A percentile compares a stretch with the other conserved stretches of the same genome.
Evolutionary conservation across 345 rosid species (phyloP).

Genomic region (Linum lewisii): DNA sequence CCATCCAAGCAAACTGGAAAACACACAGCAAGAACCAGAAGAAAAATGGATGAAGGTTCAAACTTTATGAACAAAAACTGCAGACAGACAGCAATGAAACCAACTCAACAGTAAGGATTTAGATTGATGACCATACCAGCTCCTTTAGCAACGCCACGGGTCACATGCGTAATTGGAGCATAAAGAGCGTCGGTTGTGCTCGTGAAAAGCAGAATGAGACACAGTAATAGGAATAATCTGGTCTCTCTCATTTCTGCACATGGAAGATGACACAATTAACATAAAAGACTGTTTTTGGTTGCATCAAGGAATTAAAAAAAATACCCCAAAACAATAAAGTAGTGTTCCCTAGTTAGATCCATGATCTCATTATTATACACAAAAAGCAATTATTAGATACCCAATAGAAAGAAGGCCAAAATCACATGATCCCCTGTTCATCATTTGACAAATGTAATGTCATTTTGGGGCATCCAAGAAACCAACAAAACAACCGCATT

Average conservation of each 20-base stretch:
- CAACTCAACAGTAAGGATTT: background rate
- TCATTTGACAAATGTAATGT: too few species aligned
- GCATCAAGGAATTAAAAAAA: too few species aligned
- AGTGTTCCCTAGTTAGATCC: too few species aligned
- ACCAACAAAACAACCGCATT: too few species aligned
- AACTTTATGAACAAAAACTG: background rate
- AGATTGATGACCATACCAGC: constrained; percentile 40
- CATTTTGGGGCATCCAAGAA: too few species aligned
- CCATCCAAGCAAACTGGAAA: constrained; percentile 89
- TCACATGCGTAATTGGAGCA: constrained; percentile 48
- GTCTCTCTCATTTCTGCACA: constrained; percentile 49
- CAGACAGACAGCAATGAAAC: background rate
- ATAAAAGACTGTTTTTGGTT: too few species aligned
- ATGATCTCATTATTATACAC: too few species aligned
- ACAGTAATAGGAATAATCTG: constrained; percentile 18
- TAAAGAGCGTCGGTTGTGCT: constrained; percentile 32
- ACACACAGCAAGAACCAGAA: background rate
- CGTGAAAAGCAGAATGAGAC: constrained; percentile 29
- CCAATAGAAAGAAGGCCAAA: too few species aligned
- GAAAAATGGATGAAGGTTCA: background rate
- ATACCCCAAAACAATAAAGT: too few species aligned
- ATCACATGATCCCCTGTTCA: too few species aligned
- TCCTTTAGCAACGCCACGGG: constrained; percentile 63
- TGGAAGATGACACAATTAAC: too few species aligned
- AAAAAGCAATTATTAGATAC: too few species aligned